Conservation (phyloP, 202 grass and related monocot species). For the Panicum virgatum region DNA sequence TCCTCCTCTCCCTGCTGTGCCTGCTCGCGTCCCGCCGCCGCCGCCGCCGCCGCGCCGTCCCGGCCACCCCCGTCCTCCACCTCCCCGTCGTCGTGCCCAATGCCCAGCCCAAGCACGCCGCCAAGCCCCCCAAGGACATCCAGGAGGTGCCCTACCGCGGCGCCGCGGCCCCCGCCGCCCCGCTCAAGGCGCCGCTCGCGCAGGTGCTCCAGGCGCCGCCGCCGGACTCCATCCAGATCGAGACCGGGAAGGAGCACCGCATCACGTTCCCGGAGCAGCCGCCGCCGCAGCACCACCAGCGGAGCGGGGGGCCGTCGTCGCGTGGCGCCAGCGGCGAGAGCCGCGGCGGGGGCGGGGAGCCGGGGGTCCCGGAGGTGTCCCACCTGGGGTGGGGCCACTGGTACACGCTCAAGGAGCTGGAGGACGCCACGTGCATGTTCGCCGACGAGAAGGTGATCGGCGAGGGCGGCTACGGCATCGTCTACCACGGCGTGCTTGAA, state of each 20-base stretch:
- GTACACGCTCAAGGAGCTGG: conserved; percentile 96
- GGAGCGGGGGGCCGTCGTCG: conserved; percentile 52
- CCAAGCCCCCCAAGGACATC: conserved; percentile 60
- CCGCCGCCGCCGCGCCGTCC: conserved; percentile 41
- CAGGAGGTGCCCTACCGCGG: conserved; percentile 60
- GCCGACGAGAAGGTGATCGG: conserved; percentile 89
- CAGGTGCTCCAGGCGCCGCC: conserved; percentile 45
- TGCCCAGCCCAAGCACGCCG: conserved; percentile 44
- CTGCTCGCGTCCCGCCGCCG: conserved; percentile 67
- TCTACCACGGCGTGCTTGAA: conserved; percentile 82
- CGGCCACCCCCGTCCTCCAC: conserved; percentile 54
- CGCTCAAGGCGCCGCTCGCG: conserved; percentile 42
- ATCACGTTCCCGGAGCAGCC: conserved; percentile 75
- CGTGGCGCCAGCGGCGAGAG: conserved; percentile 62
- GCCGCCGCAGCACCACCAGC: conserved; percentile 45
- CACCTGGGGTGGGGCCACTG: conserved; percentile 92
- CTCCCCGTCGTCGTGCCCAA: conserved; percentile 41
- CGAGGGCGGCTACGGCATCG: conserved; percentile 89
- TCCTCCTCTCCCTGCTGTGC: conserved; percentile 78
- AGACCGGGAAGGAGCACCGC: conserved; percentile 87
- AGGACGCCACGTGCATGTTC: conserved; percentile 79
- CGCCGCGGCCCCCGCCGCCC: conserved; percentile 22
- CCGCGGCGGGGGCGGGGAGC: conserved; percentile 55
- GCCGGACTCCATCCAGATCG: conserved; percentile 71
- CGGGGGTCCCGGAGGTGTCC: conserved; percentile 70